Base-by-base conservation (phyloP, 2,329 filamentous ascomycete species). In the Pezicula radicicola region DNA sequence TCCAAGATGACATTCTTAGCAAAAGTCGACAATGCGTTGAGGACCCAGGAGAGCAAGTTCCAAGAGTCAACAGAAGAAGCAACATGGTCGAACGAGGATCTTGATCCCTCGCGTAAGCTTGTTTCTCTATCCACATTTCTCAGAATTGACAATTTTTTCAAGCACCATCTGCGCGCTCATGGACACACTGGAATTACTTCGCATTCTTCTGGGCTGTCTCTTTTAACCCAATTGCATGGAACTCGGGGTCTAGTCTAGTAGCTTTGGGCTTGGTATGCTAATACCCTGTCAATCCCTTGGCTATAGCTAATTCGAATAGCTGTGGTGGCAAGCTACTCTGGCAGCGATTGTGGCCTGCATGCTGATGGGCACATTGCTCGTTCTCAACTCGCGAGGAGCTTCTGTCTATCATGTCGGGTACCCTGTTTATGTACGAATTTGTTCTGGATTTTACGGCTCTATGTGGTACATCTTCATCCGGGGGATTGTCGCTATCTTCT, bases 171-270 rank as follows among this genome's bases (percentile, higher is more conserved):
- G 45, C 45, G 36, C 28, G 37, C 4, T 25, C 27, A n/a, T 49
- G 47, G 36, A 42, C 36, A 33, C 27, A 41, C 12, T 49, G 37
- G 47, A 49, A 49, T 16, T 49, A 49, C 18, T 49, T 49, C 21
- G 47, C 47, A n/a, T 49, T 49, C 27, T 49, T 49, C 47, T 49
- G 47, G 37, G 47, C 47, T 10, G 47, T 49, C 15, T 42, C 36
- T 27, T 61, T 68, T 52, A 68, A 68, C 47, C 49, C 66, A 30
- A 57, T 58, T 47, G 77, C 74, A 48, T 79, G 76, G 77, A 73
- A 79, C 56, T 76, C 73, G 12, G 73, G 71, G 5, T 72, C 69
- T 35, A 72, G 72, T 44, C 74, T 76, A 43, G 67, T 76, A 18
- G 70, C 73, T 16, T 68, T 75, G 15, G 77, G 79, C 4, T 68